These are phyloP conservation scores for Phalaenopsis hybrid DNA, from an alignment of 116 monocot genomes.

Conservation along the genomic window DNA sequence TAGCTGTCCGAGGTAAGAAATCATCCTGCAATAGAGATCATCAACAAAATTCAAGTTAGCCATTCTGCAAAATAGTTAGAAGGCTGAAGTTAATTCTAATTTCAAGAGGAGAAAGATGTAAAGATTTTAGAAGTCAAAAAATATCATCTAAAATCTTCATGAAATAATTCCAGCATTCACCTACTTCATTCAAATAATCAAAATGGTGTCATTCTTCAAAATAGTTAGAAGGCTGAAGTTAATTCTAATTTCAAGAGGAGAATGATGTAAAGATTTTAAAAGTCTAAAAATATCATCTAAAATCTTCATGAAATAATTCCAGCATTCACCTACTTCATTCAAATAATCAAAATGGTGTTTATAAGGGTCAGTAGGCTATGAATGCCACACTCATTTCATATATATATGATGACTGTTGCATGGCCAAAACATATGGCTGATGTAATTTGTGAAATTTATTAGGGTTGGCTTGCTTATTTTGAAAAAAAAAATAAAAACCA, in stretches of 20 bases:
- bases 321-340: background rate
- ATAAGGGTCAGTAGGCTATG: too few species aligned
- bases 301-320: background rate
- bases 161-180: background rate
- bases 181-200: background rate
- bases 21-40: conserved; percentile 62
- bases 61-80: conserved; percentile 1
- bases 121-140: background rate
- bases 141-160: background rate
- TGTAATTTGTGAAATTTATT: too few species aligned
- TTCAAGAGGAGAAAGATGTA: background rate
- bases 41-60: background rate
- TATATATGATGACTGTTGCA: background rate
- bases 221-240: background rate
- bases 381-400: too few species aligned
- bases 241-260: background rate
- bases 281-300: background rate
- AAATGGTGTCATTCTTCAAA: background rate
- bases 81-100: background rate
- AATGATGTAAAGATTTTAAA: background rate
- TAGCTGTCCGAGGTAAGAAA: conserved; percentile 90
- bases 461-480: too few species aligned
- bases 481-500: too few species aligned
- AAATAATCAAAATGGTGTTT: background rate
- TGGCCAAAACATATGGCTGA: too few species aligned